Evolutionary conservation across 225 moss, liverwort and hornwort genomes (phyloP).

Genomic region (Pseudisothecium myosuroides): DNA sequence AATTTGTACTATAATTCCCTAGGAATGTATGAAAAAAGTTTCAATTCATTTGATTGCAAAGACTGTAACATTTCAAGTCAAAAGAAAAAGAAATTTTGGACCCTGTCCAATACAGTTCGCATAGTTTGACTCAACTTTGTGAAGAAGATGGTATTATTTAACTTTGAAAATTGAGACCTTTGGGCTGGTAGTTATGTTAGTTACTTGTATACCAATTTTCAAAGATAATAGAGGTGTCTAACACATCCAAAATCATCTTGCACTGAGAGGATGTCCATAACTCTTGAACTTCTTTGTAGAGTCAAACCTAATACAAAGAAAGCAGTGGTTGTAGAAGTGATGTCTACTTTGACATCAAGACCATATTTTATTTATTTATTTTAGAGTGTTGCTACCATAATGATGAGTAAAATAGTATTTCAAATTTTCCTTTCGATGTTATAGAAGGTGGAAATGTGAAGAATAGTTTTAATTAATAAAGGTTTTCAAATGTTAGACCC

Average conservation of each 20-base stretch:
- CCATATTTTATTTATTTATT: accelerated
- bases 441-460: background rate
- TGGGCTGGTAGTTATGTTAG: background rate
- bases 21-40: accelerated
- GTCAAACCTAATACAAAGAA: accelerated
- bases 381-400: accelerated
- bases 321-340: background rate
- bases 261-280: background rate
- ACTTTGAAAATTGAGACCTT: background rate
- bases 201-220: background rate
- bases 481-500: background rate
- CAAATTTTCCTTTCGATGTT: background rate
- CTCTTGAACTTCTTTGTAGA: background rate
- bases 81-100: too few relatives aligned
- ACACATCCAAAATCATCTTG: background rate
- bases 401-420: background rate
- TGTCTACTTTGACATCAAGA: background rate
- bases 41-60: background rate
- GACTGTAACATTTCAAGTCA: background rate
- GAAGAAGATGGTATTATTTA: accelerated
- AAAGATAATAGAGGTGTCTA: background rate
- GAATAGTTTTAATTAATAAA: background rate
- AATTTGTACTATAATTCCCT: background rate
- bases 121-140: background rate
- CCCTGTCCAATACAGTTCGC: accelerated